Evolutionary conservation across 139 green algal species (phyloP).

Genomic region (Micractinium conductrix): DNA sequence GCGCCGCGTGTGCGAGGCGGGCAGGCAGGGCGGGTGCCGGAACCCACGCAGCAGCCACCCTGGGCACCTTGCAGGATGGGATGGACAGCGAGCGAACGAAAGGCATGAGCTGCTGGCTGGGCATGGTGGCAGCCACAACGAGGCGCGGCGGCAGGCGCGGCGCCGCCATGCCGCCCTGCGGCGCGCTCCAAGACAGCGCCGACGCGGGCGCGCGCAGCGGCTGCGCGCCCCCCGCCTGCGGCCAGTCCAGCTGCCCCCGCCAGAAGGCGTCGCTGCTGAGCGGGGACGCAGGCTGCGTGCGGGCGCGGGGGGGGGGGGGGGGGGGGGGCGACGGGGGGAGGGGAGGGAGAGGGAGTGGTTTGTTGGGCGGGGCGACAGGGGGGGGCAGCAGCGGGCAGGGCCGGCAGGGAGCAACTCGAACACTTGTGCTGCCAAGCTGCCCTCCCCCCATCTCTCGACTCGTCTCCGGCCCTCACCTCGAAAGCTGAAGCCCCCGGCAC

Average conservation of each 20-base stretch:
- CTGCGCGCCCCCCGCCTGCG: background rate
- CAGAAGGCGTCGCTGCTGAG: conserved; percentile 10
- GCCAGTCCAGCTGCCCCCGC: conserved; percentile 1
- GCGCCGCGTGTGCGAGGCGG: too few species aligned
- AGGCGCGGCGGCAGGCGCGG: background rate
- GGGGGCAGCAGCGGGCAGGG: too few species aligned
- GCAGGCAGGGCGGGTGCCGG: too few species aligned
- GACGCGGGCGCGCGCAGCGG: background rate
- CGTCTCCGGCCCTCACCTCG: background rate
- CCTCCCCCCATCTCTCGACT: too few species aligned
- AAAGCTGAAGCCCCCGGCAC: background rate
- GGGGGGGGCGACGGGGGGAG: too few species aligned
- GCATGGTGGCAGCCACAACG: background rate
- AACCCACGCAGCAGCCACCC: too few species aligned
- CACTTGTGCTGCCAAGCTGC: too few species aligned
- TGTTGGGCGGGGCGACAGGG: too few species aligned
- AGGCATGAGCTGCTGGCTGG: background rate
- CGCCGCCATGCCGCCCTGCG: background rate
- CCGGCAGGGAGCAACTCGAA: too few species aligned
- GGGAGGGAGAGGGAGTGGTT: too few species aligned
- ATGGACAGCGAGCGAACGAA: background rate
- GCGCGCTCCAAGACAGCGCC: background rate
- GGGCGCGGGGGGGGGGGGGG: too few species aligned
- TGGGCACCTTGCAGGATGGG: conserved; percentile 1
- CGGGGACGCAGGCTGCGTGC: too few species aligned